Evolutionary conservation across 805 yeast genomes (phyloP).

Genomic region (Monosporozyma solicola): DNA sequence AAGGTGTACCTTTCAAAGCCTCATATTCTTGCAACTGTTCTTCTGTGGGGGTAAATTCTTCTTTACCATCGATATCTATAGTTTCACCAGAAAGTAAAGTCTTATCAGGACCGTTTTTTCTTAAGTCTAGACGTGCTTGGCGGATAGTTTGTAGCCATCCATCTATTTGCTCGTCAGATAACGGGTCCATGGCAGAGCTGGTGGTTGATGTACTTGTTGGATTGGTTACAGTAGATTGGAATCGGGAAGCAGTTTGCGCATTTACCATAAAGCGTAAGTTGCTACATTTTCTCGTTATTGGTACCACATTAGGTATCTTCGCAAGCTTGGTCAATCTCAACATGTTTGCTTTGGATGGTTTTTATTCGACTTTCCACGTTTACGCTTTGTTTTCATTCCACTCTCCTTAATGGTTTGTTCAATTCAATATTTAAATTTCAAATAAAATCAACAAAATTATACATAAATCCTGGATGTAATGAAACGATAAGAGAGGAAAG

Average conservation of each 20-base stretch:
- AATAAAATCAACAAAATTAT: too few relatives aligned
- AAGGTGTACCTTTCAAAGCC: constrained; percentile 38
- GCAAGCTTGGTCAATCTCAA: neutral
- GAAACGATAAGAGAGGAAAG: too few relatives aligned
- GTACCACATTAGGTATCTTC: neutral
- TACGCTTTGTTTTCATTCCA: too few relatives aligned
- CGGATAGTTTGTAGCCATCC: constrained; percentile 36
- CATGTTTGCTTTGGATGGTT: neutral
- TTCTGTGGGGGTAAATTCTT: constrained; percentile 46
- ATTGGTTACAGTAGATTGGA: neutral
- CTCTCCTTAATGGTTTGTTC: too few relatives aligned
- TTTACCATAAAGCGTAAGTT: too few relatives aligned
- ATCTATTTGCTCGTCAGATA: constrained; percentile 32
- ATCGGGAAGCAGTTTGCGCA: neutral
- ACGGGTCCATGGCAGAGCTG: neutral
- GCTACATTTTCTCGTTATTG: neutral
- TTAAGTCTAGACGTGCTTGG: constrained; percentile 32
- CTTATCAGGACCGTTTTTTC: constrained; percentile 32
- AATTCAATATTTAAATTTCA: too few relatives aligned
- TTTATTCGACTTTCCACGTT: too few relatives aligned
- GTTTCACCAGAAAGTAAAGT: constrained; percentile 34
- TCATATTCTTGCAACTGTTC: constrained; percentile 56
- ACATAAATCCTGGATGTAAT: too few relatives aligned
- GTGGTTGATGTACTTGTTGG: neutral
- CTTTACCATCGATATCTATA: constrained; percentile 25